Evolutionary conservation across 1,139 yeast species (phyloP).

Genomic region (Neolecta irregularis): DNA sequence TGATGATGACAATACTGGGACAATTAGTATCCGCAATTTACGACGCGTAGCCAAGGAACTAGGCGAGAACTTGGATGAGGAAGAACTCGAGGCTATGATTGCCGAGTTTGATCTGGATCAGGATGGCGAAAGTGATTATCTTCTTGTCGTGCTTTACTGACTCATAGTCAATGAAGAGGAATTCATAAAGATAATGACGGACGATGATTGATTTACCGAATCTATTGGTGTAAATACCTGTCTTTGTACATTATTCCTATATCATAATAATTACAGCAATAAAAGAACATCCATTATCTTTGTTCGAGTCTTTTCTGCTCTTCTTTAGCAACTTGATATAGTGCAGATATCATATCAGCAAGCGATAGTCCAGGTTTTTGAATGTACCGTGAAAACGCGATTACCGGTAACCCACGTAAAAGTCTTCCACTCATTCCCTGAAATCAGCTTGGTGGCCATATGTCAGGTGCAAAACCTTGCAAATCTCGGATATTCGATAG

Average conservation of each 20-base stretch:
- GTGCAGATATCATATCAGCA: slow-evolving; percentile 4
- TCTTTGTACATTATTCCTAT: too few relatives aligned
- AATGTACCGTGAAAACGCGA: slow-evolving; percentile 13
- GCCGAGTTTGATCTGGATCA: slow-evolving; percentile 94
- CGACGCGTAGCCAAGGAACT: slow-evolving; percentile 83
- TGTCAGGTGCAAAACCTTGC: slow-evolving; percentile 8
- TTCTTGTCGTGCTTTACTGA: background rate
- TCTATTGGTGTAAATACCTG: too few relatives aligned
- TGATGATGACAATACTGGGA: slow-evolving; percentile 81
- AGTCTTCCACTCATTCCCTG: slow-evolving; percentile 13
- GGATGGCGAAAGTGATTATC: slow-evolving; percentile 59
- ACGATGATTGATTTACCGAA: too few relatives aligned
- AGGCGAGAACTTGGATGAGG: slow-evolving; percentile 85
- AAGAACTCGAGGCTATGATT: slow-evolving; percentile 89
- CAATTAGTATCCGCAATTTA: slow-evolving; percentile 64
- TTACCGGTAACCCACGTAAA: slow-evolving; percentile 12
- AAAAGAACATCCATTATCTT: too few relatives aligned
- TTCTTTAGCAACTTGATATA: slow-evolving; percentile 3
- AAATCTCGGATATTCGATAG: slow-evolving; percentile 11
- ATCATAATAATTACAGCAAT: too few relatives aligned
- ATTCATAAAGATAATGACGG: slow-evolving; percentile 52
- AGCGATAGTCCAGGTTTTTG: slow-evolving; percentile 2
- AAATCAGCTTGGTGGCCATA: background rate
- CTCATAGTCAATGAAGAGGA: slow-evolving; percentile 58
- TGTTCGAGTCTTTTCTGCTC: too few relatives aligned